Conservation (phyloP, 2,329 filamentous ascomycete genomes). For the Colletotrichum sp. region DNA sequence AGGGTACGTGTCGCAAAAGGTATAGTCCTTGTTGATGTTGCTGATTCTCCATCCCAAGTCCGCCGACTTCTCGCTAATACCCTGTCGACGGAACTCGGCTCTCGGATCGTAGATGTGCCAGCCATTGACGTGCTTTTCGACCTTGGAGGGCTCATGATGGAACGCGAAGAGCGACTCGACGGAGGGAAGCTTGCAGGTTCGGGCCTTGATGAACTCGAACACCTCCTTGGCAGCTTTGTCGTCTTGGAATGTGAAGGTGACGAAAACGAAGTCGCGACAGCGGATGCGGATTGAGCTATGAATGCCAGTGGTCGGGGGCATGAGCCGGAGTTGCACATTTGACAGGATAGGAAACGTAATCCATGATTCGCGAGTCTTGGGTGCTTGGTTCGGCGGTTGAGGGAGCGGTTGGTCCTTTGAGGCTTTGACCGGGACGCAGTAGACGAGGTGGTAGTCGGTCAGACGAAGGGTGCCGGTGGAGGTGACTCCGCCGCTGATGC, state of each 20-base stretch:
- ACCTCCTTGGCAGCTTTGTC: constrained; percentile 79
- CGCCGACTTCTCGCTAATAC: constrained; percentile 80
- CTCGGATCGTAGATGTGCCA: constrained; percentile 87
- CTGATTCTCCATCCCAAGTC: constrained; percentile 89
- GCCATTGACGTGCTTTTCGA: constrained; percentile 77
- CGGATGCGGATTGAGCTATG: constrained; percentile 85
- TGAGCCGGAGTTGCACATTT: constrained; percentile 78
- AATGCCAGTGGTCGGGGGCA: constrained; percentile 70
- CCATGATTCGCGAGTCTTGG: constrained; percentile 73
- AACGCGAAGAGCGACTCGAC: constrained; percentile 94
- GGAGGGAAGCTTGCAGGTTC: constrained; percentile 81
- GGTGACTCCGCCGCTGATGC: constrained; percentile 63
- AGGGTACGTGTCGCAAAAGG: constrained; percentile 92
- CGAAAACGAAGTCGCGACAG: constrained; percentile 91
- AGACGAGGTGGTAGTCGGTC: constrained; percentile 66
- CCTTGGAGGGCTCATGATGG: constrained; percentile 75
- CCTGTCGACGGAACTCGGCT: constrained; percentile 86
- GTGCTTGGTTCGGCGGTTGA: constrained; percentile 19
- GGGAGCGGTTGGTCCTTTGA: constrained; percentile 23
- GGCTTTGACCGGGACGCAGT: constrained; percentile 47
- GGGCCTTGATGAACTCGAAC: constrained; percentile 82
- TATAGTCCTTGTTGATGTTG: constrained; percentile 87
- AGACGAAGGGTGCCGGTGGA: constrained; percentile 63
- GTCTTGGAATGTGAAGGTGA: constrained; percentile 85
- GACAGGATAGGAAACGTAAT: constrained; percentile 93